Evolutionary conservation across 164 flowering plant genomes (phyloP), one percentile per base, ranked within the genome.

Genomic region (Vitis riparia): DNA sequence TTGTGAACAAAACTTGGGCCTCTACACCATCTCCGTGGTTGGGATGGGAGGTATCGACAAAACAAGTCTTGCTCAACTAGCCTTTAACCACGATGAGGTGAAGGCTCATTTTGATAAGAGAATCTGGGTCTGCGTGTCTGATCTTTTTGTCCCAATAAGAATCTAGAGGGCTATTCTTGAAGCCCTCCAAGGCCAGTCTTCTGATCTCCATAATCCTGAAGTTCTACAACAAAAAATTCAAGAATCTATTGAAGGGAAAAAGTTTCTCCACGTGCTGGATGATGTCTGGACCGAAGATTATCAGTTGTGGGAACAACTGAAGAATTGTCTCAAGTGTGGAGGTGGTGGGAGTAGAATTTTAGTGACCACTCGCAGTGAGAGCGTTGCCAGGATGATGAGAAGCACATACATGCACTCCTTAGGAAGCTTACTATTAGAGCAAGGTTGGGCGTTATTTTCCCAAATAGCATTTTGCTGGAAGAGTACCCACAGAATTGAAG

Each of bases 181-280:
- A 66, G 27, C 59, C 7, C 11, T 10, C 9, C 17, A 51, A 1
- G 23, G 1, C 1, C 1, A 23, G 27, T 23, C 27, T 23, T 23
- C 27, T 0, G 27, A 23, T 23, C 0, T 23, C 27, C 27, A 23
- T 23, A 0, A 23, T 23, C 27, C 27, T 23, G 27, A 23, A 23
- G 27, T 0, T 23, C 27, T 23, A 23, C 27, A 1, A 1, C 0
- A 23, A 23, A 23, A 23, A 23, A 52, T 30, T 68, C 27, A 32
- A 65, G 17, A 27, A 16, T 60, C 1, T 68, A 1, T 37, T 55
- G 11, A 30, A 55, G 74, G 62, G 2, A 75, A 66, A 19, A 51
- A 57, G 12, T 59, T 59, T 9, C 47, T 59, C 12, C 47, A 6
- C 32, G 63, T 59, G 11, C 48, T 30, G 3, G 44, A 59, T 59